Percentiles rank a stretch among this genome's conserved stretches.
Conservation (phyloP, 305 asterid species). For the Fraxinus sp. region DNA sequence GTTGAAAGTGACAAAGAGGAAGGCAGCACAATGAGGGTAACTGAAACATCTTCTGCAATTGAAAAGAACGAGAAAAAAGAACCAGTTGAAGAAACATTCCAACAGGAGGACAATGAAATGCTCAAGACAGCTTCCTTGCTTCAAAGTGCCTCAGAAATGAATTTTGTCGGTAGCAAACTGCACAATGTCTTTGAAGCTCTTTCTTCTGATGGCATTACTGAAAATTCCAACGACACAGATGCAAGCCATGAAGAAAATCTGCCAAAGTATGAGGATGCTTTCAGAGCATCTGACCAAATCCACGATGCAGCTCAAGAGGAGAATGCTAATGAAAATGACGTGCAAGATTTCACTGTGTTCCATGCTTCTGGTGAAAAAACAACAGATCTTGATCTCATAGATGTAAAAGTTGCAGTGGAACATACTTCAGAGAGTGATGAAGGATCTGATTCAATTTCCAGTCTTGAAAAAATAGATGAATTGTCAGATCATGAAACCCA, state of each 20-base stretch:
- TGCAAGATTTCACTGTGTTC: constrained; percentile 20
- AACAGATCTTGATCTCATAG: constrained; percentile 29
- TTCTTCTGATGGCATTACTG: constrained; percentile 31
- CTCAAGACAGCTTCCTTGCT: constrained; percentile 26
- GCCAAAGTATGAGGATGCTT: constrained; percentile 25
- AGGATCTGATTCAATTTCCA: constrained; percentile 36
- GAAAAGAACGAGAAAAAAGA: constrained; percentile 32
- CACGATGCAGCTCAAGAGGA: constrained; percentile 28
- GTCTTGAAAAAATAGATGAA: constrained; percentile 32
- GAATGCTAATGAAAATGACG: constrained; percentile 7
- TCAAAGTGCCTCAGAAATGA: constrained; percentile 43
- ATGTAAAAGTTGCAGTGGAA: constrained; percentile 31
- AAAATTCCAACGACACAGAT: constrained; percentile 17
- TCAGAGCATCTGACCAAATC: constrained; percentile 19
- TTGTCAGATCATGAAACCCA: constrained; percentile 37
- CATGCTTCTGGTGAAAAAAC: constrained; percentile 21
- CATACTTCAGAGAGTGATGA: constrained; percentile 42
- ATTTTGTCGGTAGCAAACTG: constrained; percentile 32
- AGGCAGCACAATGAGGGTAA: constrained; percentile 16
- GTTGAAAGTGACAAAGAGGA: constrained; percentile 23
- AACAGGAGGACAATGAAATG: constrained; percentile 31
- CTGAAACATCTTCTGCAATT: constrained; percentile 35
- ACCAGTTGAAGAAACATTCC: constrained; percentile 26
- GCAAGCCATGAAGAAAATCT: constrained; percentile 24
- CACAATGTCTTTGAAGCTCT: constrained; percentile 34